Percentiles rank a stretch among this genome's conserved stretches.
Evolutionary conservation across 768 basidiomycete genomes (phyloP).

Genomic region (Leccinum arenicola): DNA sequence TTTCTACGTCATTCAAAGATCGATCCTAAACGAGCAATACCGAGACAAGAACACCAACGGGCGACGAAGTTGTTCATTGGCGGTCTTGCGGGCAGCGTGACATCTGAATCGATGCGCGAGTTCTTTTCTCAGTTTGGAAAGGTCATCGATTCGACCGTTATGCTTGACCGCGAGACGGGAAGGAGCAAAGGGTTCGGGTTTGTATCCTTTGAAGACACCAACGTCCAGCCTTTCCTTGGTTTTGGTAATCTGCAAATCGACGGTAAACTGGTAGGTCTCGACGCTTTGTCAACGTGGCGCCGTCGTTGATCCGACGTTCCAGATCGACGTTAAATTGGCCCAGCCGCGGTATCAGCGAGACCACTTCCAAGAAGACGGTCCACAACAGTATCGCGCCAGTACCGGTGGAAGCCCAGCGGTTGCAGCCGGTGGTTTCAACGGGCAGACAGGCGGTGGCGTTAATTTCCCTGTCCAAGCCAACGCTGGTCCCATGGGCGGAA

Average conservation of each 20-base stretch:
- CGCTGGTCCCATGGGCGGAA: conserved; percentile 25
- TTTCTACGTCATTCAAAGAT: conserved; percentile 55
- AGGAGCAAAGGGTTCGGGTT: conserved; percentile 98
- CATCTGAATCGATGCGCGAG: conserved; percentile 88
- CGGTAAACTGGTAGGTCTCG: conserved; percentile 78
- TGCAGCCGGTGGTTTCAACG: conserved; percentile 27
- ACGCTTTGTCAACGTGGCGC: background rate
- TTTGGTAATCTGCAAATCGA: conserved; percentile 90
- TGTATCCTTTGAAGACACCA: conserved; percentile 91
- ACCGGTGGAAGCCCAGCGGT: conserved; percentile 12
- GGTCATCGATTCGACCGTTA: conserved; percentile 97
- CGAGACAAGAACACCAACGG: conserved; percentile 89
- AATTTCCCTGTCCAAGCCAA: conserved; percentile 35
- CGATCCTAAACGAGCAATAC: conserved; percentile 99
- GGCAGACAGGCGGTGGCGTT: conserved; percentile 31
- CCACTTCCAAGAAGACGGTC: conserved; percentile 49
- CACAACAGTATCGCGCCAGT: conserved; percentile 18
- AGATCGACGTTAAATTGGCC: conserved; percentile 98
- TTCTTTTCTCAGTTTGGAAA: conserved; percentile 94
- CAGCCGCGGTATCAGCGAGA: conserved; percentile 86
- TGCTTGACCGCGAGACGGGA: conserved; percentile 95
- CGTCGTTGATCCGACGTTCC: background rate
- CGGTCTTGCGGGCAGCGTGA: conserved; percentile 87
- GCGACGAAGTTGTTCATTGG: conserved; percentile 97
- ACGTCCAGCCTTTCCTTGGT: conserved; percentile 84